Evolutionary conservation across 2,329 filamentous ascomycete genomes (phyloP), one percentile per base, ranked within the genome.

Genomic region (Aspergillus hiratsukae): DNA sequence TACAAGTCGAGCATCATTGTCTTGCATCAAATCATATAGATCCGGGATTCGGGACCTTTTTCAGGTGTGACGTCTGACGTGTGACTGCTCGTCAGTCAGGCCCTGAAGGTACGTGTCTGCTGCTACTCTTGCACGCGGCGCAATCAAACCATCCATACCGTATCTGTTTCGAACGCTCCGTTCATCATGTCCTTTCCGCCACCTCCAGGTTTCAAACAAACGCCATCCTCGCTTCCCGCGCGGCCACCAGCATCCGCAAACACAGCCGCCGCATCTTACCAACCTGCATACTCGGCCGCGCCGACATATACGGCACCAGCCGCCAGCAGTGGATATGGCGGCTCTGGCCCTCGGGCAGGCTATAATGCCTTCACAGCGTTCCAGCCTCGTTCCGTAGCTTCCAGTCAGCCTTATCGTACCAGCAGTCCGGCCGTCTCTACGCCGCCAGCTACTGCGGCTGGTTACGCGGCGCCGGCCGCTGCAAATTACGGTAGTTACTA

Each of bases 131-230:
- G 57, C 62, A 69, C 53, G 63, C 65, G 67, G 65, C 64, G 65
- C 65, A 46, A 63, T 66, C 63, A 62, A 57, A 59, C 52, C 58
- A 66, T 65, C 60, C 58, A 66, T 60, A 65, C 58, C 56, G 55
- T 65, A 55, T 66, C 57, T 66, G 58, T 67, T 19, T 69, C 69
- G 75, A 70, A 67, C 70, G 58, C 67, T 64, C 72, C 74, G 68
- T 79, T 80, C 79, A 81, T 80, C 78, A 93, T 93, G 90, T 87
- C 89, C 77, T 90, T 90, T 83, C 87, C 89, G 77, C 87, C 87
- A 72, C 88, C 88, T 88, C 88, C 90, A 90, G 89, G 89, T 82
- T 78, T 84, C 60, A 76, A 72, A 61, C 62, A 71, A 66, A 65
- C 74, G 73, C 80, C 73, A 69, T 83, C 72, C 69, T 90, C 88